phyloP scores from a whole-genome alignment of 2,329 filamentous ascomycete species.

The Fusarium agapanthi region DNA sequence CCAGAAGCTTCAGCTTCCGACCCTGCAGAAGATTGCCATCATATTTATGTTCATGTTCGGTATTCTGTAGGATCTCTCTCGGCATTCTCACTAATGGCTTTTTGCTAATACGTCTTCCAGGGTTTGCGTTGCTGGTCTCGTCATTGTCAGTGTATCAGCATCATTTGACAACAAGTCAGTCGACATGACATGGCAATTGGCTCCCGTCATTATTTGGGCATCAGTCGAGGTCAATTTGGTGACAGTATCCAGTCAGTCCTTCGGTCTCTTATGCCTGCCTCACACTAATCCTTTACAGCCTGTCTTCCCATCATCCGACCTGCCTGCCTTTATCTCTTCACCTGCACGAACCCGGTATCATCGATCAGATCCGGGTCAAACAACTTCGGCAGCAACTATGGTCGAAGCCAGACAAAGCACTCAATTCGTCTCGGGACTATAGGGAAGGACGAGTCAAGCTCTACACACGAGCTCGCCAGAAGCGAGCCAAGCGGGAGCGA shows the following conservation, averaged over 20 bases:
- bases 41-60: constrained; percentile 43
- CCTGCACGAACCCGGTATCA: neutral
- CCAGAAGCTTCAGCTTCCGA: constrained; percentile 39
- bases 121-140: constrained; percentile 31
- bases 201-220: constrained; percentile 33
- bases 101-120: neutral
- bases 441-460: constrained; percentile 23
- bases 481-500: neutral
- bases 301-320: constrained; percentile 37
- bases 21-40: constrained; percentile 36
- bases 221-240: constrained; percentile 37
- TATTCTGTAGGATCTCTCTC: constrained; percentile 32
- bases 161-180: constrained; percentile 20
- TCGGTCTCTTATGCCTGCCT: rapidly evolving
- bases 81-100: rapidly evolving
- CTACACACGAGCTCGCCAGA: constrained; percentile 31
- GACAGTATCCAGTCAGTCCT: constrained; percentile 27
- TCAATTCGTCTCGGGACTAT: constrained; percentile 24
- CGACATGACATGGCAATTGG: constrained; percentile 34
- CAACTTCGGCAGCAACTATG: constrained; percentile 7
- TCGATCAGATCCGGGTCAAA: constrained; percentile 2
- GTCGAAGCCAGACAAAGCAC: constrained; percentile 17
- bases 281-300: constrained; percentile 5
- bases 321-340: constrained; percentile 28
- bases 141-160: constrained; percentile 27